phyloP scores from a whole-genome alignment of 441 rosid genomes.

The Corymbia citriodora region DNA sequence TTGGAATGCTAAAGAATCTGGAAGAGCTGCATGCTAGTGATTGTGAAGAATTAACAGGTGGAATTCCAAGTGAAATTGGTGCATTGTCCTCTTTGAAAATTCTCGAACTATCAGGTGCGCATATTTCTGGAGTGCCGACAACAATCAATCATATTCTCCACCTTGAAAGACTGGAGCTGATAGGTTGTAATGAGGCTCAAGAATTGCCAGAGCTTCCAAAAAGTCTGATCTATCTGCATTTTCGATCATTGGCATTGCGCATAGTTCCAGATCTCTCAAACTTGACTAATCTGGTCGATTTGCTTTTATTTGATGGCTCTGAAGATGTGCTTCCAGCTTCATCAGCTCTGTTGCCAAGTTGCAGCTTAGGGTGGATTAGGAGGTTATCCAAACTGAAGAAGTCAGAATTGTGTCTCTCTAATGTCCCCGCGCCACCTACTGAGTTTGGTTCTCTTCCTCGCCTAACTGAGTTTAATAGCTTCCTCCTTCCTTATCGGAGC shows the following conservation, averaged over 20 bases:
- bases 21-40: not conserved
- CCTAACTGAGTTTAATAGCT: not conserved
- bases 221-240: not conserved
- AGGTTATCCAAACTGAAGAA: not conserved
- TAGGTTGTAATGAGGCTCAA: not conserved
- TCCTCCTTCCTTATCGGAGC: not conserved
- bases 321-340: not conserved
- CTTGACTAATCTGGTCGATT: not conserved
- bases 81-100: not conserved
- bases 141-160: not conserved
- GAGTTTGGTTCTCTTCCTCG: not conserved
- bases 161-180: not conserved
- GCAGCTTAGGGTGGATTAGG: not conserved
- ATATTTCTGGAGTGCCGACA: not conserved
- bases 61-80: not conserved
- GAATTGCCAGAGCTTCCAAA: not conserved
- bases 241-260: rapidly evolving
- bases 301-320: not conserved
- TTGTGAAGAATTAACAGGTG: not conserved
- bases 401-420: not conserved
- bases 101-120: not conserved
- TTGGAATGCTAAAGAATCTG: not conserved
- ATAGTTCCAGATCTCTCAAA: not conserved
- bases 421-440: not conserved
- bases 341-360: not conserved